A percentile compares a stretch with the other conserved stretches of the same genome.
These are phyloP conservation scores for Naganishia friedmannii DNA, from an alignment of 768 basidiomycete species.

Conservation along the genomic window DNA sequence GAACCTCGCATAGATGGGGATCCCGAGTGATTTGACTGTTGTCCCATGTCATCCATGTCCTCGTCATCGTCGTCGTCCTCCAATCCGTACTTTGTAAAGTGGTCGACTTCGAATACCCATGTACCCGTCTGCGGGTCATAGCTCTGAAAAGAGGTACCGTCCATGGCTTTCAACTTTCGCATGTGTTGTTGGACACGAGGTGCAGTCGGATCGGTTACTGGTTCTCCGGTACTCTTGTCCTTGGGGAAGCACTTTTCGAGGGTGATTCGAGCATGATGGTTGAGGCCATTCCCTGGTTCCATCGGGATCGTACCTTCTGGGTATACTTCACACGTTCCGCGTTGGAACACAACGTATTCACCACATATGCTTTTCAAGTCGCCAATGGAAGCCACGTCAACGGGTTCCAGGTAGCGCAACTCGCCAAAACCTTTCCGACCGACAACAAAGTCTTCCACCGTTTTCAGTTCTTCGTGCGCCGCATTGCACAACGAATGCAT, in stretches of 20 bases:
- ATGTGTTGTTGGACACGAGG: conserved; percentile 69
- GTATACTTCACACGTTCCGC: conserved; percentile 81
- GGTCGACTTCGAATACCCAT: conserved; percentile 92
- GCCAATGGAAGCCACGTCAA: conserved; percentile 78
- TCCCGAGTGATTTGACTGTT: conserved; percentile 1
- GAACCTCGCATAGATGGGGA: neutral
- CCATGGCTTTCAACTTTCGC: conserved; percentile 77
- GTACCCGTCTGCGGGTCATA: conserved; percentile 77
- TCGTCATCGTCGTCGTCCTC: conserved; percentile 41
- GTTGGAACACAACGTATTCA: conserved; percentile 80
- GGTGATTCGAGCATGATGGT: conserved; percentile 75
- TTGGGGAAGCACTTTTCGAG: conserved; percentile 80
- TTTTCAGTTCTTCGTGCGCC: conserved; percentile 69
- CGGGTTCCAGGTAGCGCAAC: conserved; percentile 71
- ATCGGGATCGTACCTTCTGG: conserved; percentile 88
- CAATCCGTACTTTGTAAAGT: conserved; percentile 61
- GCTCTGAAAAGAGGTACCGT: conserved; percentile 75
- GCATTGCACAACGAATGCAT: conserved; percentile 67
- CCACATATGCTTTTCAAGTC: conserved; percentile 79
- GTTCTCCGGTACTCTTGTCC: conserved; percentile 85
- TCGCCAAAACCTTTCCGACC: conserved; percentile 90
- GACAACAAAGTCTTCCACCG: conserved; percentile 74
- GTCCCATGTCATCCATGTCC: conserved; percentile 26
- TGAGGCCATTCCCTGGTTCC: conserved; percentile 76
- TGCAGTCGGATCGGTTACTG: conserved; percentile 76